phyloP scores from a whole-genome alignment of 140 eudicot genomes.

The Cichorium intybus region DNA sequence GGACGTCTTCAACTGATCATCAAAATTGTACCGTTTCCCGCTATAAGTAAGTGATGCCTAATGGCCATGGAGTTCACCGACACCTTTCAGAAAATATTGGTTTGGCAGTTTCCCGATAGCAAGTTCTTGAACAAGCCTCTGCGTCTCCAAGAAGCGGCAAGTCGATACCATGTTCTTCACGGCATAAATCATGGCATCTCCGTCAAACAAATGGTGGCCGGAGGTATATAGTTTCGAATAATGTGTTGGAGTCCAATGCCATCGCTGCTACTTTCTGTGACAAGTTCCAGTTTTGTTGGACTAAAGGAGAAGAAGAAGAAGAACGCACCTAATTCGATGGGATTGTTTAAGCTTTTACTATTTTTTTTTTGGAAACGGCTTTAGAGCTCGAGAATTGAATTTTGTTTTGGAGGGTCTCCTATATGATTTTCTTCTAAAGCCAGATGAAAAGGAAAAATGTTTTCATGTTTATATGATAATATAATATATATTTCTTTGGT shows the following conservation, averaged over 20 bases:
- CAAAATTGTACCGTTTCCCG: conserved; percentile 51
- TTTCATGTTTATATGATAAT: too few species aligned
- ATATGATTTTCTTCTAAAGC: too few species aligned
- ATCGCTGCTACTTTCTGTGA: conserved; percentile 64
- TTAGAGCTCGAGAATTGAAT: conserved; percentile 33
- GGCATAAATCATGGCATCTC: conserved; percentile 87
- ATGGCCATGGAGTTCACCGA: conserved; percentile 85
- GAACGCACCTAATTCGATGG: background rate
- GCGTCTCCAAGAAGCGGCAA: conserved; percentile 73
- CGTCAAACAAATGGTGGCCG: conserved; percentile 91
- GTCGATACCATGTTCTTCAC: conserved; percentile 59
- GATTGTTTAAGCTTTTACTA: background rate
- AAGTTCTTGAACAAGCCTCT: conserved; percentile 59
- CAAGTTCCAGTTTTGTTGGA: conserved; percentile 49
- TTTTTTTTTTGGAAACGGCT: conserved; percentile 38
- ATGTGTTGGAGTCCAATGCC: conserved; percentile 74
- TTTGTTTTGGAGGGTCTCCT: too few species aligned
- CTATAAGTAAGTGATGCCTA: conserved; percentile 65
- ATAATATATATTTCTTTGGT: too few species aligned
- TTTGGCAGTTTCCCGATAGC: conserved; percentile 58
- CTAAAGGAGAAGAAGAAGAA: conserved; percentile 15
- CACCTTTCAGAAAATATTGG: conserved; percentile 86
- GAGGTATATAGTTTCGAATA: conserved; percentile 63
- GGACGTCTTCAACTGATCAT: conserved; percentile 45
- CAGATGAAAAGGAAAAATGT: too few species aligned